phyloP scores from a whole-genome alignment of 768 basidiomycete species.

The Strobilomyces confusus region DNA sequence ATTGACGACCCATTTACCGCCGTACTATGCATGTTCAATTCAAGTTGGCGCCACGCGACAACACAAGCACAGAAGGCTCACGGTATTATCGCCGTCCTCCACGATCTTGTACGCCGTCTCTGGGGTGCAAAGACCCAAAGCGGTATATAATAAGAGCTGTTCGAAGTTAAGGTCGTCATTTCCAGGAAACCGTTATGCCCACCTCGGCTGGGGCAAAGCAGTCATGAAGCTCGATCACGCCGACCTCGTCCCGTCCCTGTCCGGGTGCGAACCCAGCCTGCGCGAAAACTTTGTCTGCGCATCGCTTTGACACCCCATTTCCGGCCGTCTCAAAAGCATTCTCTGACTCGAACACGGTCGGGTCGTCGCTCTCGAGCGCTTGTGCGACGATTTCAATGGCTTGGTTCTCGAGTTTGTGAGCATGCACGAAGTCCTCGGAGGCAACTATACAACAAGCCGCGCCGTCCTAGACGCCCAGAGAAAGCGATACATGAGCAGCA shows the following conservation, averaged over 20 bases:
- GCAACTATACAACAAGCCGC: slow-evolving; percentile 75
- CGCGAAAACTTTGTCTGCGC: slow-evolving; percentile 64
- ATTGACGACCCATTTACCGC: slow-evolving; percentile 84
- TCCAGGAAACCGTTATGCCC: slow-evolving; percentile 39
- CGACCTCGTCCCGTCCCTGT: slow-evolving; percentile 64
- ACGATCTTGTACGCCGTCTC: slow-evolving; percentile 73
- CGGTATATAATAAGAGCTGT: slow-evolving; percentile 78
- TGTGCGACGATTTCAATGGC: slow-evolving; percentile 81
- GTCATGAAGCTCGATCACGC: slow-evolving; percentile 82
- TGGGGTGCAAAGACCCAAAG: slow-evolving; percentile 63
- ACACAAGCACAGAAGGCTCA: slow-evolving; percentile 28
- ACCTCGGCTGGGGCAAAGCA: slow-evolving; percentile 33
- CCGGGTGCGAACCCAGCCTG: slow-evolving; percentile 67
- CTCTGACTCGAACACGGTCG: slow-evolving; percentile 57
- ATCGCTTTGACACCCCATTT: slow-evolving; percentile 67
- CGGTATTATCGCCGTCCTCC: slow-evolving; percentile 75
- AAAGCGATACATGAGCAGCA: too few relatives aligned
- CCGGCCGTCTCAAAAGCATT: slow-evolving; percentile 80
- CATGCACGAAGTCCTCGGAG: slow-evolving; percentile 73
- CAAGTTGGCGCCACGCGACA: background rate
- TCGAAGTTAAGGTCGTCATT: too few relatives aligned
- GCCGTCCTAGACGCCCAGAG: slow-evolving; percentile 47
- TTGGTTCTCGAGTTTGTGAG: slow-evolving; percentile 74
- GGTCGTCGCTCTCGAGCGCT: slow-evolving; percentile 62
- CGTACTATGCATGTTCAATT: slow-evolving; percentile 52